phyloP scores from a whole-genome alignment of 805 yeast species.

The Starmerella geochares region DNA sequence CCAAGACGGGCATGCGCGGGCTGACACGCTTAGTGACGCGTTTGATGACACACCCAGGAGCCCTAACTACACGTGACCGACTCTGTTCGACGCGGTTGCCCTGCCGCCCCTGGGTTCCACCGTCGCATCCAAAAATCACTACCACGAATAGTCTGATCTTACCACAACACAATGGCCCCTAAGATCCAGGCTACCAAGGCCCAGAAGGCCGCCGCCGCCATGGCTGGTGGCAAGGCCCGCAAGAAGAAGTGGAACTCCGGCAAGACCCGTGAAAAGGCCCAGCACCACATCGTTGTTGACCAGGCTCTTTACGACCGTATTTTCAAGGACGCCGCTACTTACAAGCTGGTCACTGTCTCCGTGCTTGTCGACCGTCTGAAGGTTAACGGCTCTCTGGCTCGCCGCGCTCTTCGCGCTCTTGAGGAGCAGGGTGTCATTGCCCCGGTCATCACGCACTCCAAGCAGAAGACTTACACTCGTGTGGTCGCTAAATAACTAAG shows the following conservation, averaged over 20 bases:
- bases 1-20: no score
- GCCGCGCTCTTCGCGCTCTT: constrained; percentile 93
- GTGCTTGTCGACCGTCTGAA: constrained; percentile 98
- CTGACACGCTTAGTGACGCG: not conserved
- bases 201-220: constrained; percentile 99
- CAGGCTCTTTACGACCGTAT: constrained; percentile 99
- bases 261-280: constrained; percentile 99
- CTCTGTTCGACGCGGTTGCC: constrained; percentile 11
- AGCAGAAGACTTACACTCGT: constrained; percentile 82
- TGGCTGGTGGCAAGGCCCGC: constrained; percentile 99
- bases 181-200: constrained; percentile 98
- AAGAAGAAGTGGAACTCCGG: constrained; percentile 99
- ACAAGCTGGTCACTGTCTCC: constrained; percentile 95
- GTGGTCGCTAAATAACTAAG: constrained; percentile 24
- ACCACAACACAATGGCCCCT: constrained; percentile 76
- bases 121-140: constrained; percentile 15
- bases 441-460: constrained; percentile 89
- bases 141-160: constrained; percentile 6
- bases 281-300: constrained; percentile 92
- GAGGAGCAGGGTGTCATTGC: constrained; percentile 90
- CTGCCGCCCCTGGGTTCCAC: constrained; percentile 3
- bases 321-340: constrained; percentile 97
- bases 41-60: not conserved
- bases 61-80: constrained; percentile 22
- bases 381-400: constrained; percentile 98